Percentiles rank a stretch among this genome's conserved stretches.
phyloP scores from a whole-genome alignment of 768 basidiomycete genomes.

The Lyophyllum decastes region DNA sequence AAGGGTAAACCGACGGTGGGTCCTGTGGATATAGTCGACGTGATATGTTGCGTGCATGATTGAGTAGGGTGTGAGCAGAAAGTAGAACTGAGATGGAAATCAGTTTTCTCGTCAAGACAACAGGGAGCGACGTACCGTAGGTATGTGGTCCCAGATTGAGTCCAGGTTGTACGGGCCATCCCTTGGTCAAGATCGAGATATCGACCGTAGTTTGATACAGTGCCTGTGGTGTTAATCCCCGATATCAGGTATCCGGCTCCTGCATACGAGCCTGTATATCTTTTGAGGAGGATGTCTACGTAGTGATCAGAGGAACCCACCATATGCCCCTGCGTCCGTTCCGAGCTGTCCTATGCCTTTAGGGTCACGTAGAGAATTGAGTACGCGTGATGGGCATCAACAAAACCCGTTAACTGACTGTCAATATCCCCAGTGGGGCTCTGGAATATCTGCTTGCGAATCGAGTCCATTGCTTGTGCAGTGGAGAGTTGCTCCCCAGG shows the following conservation, averaged over 20 bases:
- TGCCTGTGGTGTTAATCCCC: constrained; percentile 41
- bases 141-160: constrained; percentile 46
- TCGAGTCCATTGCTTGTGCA: constrained; percentile 49
- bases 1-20: constrained; percentile 30
- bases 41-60: constrained; percentile 63
- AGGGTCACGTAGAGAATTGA: neutral
- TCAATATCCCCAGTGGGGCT: constrained; percentile 60
- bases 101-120: neutral
- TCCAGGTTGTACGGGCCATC: constrained; percentile 60
- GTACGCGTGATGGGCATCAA: neutral
- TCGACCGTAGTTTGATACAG: constrained; percentile 51
- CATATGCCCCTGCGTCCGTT: constrained; percentile 60
- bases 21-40: constrained; percentile 20
- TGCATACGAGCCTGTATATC: constrained; percentile 65
- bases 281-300: too few species aligned
- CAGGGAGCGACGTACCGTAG: constrained; percentile 41
- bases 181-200: constrained; percentile 74
- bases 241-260: constrained; percentile 64
- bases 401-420: constrained; percentile 34
- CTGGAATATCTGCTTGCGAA: constrained; percentile 58
- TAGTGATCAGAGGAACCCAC: constrained; percentile 37
- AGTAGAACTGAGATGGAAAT: constrained; percentile 25
- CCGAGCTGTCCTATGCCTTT: constrained; percentile 58
- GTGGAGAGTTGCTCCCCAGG: constrained; percentile 43
- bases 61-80: constrained; percentile 70